These are phyloP conservation scores for Trichoderma aggressivum DNA, from an alignment of 2,329 filamentous ascomycete species.

Conservation along the genomic window DNA sequence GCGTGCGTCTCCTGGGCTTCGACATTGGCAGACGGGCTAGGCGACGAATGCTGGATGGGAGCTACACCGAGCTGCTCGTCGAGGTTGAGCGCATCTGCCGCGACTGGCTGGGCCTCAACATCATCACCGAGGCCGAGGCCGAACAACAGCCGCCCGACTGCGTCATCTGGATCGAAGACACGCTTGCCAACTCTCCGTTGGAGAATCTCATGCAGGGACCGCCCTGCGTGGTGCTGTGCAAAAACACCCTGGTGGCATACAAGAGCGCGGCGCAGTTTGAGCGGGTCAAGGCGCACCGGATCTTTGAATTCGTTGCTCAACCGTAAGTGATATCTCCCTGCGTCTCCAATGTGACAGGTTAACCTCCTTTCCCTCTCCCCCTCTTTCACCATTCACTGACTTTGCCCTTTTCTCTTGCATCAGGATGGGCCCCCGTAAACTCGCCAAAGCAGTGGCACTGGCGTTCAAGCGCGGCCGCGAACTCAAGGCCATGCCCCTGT, in stretches of 20 bases:
- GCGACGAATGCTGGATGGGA: constrained; percentile 12
- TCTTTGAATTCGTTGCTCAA: constrained; percentile 39
- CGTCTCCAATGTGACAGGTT: not conserved
- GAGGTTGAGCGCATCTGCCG: constrained; percentile 25
- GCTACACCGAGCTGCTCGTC: not conserved
- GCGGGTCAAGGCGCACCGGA: constrained; percentile 18
- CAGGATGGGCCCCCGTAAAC: constrained; percentile 37
- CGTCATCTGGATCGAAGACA: constrained; percentile 22
- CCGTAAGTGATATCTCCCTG: constrained; percentile 29
- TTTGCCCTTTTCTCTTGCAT: not conserved
- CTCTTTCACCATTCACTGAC: not conserved
- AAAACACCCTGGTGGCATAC: constrained; percentile 31
- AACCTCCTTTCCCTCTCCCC: not conserved
- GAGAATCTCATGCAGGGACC: constrained; percentile 13
- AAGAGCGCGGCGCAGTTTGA: constrained; percentile 20
- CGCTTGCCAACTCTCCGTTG: not conserved
- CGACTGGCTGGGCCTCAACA: constrained; percentile 34
- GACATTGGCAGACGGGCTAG: not conserved
- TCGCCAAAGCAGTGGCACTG: constrained; percentile 23
- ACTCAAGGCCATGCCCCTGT: not conserved
- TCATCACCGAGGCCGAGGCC: constrained; percentile 23
- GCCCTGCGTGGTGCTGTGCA: constrained; percentile 34
- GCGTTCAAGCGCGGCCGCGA: constrained; percentile 16
- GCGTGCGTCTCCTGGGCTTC: constrained; percentile 30
- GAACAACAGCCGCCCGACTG: constrained; percentile 26